These are phyloP conservation scores for Trypanosoma conorhini DNA, from an alignment of 208 protist species.

Conservation along the genomic window DNA sequence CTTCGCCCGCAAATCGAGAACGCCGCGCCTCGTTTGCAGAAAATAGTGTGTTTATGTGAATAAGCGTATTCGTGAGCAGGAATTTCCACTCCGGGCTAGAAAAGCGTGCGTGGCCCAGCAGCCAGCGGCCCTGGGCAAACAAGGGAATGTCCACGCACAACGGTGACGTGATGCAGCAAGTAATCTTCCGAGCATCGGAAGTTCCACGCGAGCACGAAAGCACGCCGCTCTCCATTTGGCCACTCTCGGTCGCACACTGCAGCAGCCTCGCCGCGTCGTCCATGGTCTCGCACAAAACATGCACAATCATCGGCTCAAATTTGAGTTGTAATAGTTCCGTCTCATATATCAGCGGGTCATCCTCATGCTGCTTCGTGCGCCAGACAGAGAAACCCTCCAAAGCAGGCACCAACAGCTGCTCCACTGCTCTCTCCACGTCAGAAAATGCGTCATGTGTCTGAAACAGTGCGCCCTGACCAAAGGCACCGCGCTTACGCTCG, in stretches of 20 bases:
- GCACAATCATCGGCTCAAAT: conserved; percentile 88
- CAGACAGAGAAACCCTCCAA: conserved; percentile 48
- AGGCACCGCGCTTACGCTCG: conserved; percentile 66
- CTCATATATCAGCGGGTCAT: conserved; percentile 23
- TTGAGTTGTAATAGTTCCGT: conserved; percentile 81
- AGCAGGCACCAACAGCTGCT: conserved; percentile 34
- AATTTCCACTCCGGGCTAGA: conserved; percentile 28
- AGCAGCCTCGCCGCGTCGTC: conserved; percentile 55
- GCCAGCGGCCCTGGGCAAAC: conserved; percentile 46
- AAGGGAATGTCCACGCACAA: conserved; percentile 67
- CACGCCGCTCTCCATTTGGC: conserved; percentile 76
- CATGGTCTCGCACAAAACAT: conserved; percentile 63
- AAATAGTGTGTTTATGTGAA: conserved; percentile 69
- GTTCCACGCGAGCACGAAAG: conserved; percentile 65
- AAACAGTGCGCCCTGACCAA: conserved; percentile 62
- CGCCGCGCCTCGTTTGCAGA: conserved; percentile 51
- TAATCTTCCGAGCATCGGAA: conserved; percentile 57
- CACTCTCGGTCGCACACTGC: conserved; percentile 74
- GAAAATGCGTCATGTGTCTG: conserved; percentile 69
- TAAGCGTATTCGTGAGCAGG: conserved; percentile 37
- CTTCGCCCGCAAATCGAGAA: conserved; percentile 36
- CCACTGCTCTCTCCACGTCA: conserved; percentile 27
- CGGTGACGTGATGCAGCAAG: conserved; percentile 77
- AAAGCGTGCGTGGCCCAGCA: conserved; percentile 32
- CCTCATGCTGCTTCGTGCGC: conserved; percentile 29